These are phyloP conservation scores for Verruconis gallopava DNA, from an alignment of 2,329 filamentous ascomycete species.

Conservation along the genomic window DNA sequence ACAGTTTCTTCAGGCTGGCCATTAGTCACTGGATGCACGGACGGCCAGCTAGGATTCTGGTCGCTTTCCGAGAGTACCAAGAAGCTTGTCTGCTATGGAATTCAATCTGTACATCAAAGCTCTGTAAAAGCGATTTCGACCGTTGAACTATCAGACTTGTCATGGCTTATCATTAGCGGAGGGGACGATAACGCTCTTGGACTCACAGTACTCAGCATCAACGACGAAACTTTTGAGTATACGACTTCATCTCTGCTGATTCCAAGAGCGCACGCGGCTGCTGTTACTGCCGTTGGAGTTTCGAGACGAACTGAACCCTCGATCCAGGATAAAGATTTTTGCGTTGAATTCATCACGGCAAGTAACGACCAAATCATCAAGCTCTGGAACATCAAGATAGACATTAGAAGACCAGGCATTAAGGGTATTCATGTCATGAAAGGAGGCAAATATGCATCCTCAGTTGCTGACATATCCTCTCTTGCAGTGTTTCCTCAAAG, in stretches of 20 bases:
- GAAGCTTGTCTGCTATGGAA: slow-evolving; percentile 7
- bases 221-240: slow-evolving; percentile 13
- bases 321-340: background rate
- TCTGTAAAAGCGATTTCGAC: slow-evolving; percentile 51
- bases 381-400: slow-evolving; percentile 29
- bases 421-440: slow-evolving; percentile 20
- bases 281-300: slow-evolving; percentile 47
- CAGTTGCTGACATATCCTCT: slow-evolving; percentile 43
- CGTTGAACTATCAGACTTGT: slow-evolving; percentile 19
- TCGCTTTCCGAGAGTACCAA: background rate
- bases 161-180: slow-evolving; percentile 52
- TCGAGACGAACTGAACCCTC: too few relatives aligned
- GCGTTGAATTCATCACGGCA: slow-evolving; percentile 17
- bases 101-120: slow-evolving; percentile 52
- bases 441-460: slow-evolving; percentile 26
- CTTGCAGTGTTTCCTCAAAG: slow-evolving; percentile 27
- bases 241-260: slow-evolving; percentile 27
- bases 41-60: slow-evolving; percentile 62
- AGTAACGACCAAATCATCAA: slow-evolving; percentile 37
- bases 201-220: slow-evolving; percentile 33
- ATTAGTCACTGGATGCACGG: slow-evolving; percentile 59
- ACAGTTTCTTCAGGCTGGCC: slow-evolving; percentile 11
- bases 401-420: slow-evolving; percentile 13
- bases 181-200: slow-evolving; percentile 81
- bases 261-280: slow-evolving; percentile 54